phyloP scores from a whole-genome alignment of 805 yeast genomes.

The Monosporozyma aquatica region DNA sequence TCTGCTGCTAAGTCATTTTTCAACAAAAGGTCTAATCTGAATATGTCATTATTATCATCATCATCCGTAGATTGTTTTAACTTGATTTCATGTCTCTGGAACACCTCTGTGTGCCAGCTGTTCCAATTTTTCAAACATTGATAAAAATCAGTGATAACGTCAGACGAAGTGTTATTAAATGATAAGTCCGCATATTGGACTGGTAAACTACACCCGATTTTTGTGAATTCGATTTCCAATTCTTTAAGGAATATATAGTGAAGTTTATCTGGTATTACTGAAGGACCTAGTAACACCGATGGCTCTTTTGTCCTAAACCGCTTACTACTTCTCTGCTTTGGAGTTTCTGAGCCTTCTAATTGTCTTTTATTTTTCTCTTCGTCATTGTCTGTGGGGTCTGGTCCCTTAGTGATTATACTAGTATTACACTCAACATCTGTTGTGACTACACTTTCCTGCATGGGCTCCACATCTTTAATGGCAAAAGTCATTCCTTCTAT shows the following conservation, averaged over 20 bases:
- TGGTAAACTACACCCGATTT: constrained; percentile 6
- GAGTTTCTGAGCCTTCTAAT: constrained; percentile 7
- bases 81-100: constrained; percentile 16
- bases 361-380: constrained; percentile 17
- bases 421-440: constrained; percentile 10
- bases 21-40: constrained; percentile 26
- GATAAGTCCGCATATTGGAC: constrained; percentile 5
- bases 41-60: constrained; percentile 14
- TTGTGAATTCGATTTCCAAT: constrained; percentile 5
- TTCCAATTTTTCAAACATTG: constrained; percentile 32
- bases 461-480: constrained; percentile 7
- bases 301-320: constrained; percentile 22
- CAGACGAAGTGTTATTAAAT: constrained; percentile 2
- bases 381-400: constrained; percentile 6
- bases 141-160: constrained; percentile 22
- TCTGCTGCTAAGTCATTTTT: constrained; percentile 23
- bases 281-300: neutral
- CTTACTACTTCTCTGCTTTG: constrained; percentile 34
- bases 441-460: too few relatives aligned
- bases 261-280: constrained; percentile 1
- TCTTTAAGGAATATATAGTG: constrained; percentile 18
- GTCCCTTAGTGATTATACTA: constrained; percentile 12
- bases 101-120: constrained; percentile 27
- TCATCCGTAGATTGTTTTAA: constrained; percentile 2
- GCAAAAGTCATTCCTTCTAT: constrained; percentile 37